phyloP scores from a whole-genome alignment of 2,329 filamentous ascomycete species.

The Xylariales sp. region DNA sequence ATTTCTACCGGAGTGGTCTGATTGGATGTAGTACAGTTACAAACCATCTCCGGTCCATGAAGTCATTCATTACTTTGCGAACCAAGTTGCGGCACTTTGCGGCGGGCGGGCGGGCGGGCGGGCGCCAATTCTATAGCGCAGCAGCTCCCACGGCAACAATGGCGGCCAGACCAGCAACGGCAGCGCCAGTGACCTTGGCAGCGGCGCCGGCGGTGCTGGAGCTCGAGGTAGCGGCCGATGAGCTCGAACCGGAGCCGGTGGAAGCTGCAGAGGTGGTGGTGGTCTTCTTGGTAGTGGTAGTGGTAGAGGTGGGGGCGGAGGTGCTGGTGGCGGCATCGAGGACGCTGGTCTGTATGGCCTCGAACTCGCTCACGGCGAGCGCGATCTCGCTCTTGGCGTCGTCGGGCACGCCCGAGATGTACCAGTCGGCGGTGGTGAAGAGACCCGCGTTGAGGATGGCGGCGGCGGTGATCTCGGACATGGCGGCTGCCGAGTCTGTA shows the following conservation, averaged over 20 bases:
- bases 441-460: not conserved
- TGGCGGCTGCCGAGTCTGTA: not conserved
- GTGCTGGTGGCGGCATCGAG: not conserved
- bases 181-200: not conserved
- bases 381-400: constrained; percentile 2
- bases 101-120: too few species aligned
- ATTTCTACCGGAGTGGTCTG: too few species aligned
- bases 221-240: not conserved
- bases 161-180: constrained; percentile 3
- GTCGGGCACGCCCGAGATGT: not conserved
- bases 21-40: too few species aligned
- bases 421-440: constrained; percentile 4
- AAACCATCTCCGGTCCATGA: too few species aligned
- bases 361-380: not conserved
- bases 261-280: not conserved
- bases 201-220: constrained; percentile 1
- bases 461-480: not conserved
- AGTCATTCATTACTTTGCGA: too few species aligned
- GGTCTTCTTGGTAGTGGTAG: not conserved
- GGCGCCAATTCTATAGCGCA: too few species aligned
- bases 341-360: constrained; percentile 2
- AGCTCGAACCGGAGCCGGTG: not conserved
- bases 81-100: too few species aligned
- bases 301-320: not conserved
- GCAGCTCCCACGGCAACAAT: not conserved